Evolutionary conservation across 768 basidiomycete species (phyloP).

Genomic region (Nidularia sp.): DNA sequence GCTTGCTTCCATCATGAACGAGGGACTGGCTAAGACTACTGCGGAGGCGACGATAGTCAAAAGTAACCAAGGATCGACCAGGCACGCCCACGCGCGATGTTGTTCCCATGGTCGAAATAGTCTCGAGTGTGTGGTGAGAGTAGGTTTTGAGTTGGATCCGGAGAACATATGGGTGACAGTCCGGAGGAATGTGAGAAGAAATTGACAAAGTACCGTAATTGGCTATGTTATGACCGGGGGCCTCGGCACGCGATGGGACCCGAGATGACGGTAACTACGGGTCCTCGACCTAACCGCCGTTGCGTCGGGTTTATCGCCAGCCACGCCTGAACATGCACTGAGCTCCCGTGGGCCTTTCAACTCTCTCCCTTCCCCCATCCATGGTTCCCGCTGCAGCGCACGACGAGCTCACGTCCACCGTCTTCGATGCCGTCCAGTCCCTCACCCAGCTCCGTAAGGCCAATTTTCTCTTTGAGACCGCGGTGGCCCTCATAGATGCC

Average conservation of each 20-base stretch:
- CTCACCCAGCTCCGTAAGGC: slow-evolving; percentile 41
- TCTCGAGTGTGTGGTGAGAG: too few relatives aligned
- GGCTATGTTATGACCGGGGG: too few relatives aligned
- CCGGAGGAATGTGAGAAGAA: too few relatives aligned
- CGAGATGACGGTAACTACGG: neutral
- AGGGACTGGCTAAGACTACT: too few relatives aligned
- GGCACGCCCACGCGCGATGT: too few relatives aligned
- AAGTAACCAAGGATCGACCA: too few relatives aligned
- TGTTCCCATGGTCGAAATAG: too few relatives aligned
- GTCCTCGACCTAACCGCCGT: neutral
- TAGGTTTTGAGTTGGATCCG: too few relatives aligned
- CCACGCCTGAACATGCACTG: neutral
- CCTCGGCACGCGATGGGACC: neutral
- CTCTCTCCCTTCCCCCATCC: neutral
- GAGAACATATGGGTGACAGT: too few relatives aligned
- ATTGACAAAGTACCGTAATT: too few relatives aligned
- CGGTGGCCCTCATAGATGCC: slow-evolving; percentile 42
- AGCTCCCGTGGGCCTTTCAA: neutral
- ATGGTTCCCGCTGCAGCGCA: slow-evolving; percentile 20
- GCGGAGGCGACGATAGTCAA: too few relatives aligned
- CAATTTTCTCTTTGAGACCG: slow-evolving; percentile 45
- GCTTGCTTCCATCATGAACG: too few relatives aligned
- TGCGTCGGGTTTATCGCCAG: neutral
- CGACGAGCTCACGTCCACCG: slow-evolving; percentile 51
- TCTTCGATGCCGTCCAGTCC: slow-evolving; percentile 42